A percentile compares a stretch with the other conserved stretches of the same genome.
Evolutionary conservation across 2,329 filamentous ascomycete genomes (phyloP).

Genomic region (Phaeosphaeria sp.): DNA sequence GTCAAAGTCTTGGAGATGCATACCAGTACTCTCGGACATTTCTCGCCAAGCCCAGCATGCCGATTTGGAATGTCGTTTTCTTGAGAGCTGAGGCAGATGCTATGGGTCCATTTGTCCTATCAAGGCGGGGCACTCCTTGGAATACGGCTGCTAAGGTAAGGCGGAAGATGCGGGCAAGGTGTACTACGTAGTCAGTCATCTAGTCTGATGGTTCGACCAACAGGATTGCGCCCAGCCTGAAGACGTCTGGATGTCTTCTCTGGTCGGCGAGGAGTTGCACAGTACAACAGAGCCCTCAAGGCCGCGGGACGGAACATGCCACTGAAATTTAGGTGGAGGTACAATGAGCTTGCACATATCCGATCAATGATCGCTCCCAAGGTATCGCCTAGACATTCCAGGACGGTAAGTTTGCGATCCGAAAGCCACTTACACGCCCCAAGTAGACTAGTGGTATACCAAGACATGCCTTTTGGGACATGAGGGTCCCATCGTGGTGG

Average conservation of each 20-base stretch:
- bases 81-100: no score
- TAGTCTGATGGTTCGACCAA: conserved; percentile 1
- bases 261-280: background rate
- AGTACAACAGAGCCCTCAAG: conserved; percentile 4
- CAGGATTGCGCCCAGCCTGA: background rate
- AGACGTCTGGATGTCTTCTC: conserved; percentile 1
- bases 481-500: conserved; percentile 9
- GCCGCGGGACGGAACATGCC: conserved; percentile 13
- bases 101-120: background rate
- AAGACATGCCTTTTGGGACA: conserved; percentile 13
- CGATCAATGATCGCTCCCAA: conserved; percentile 26
- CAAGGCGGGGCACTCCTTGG: conserved; percentile 10
- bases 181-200: conserved; percentile 1
- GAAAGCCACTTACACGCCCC: conserved; percentile 13
- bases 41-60: conserved; percentile 21
- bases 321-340: conserved; percentile 2
- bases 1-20: conserved; percentile 20
- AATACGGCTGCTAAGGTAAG: conserved; percentile 1
- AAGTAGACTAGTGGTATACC: conserved; percentile 9
- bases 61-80: conserved; percentile 20
- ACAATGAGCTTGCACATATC: conserved; percentile 9
- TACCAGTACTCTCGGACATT: conserved; percentile 12
- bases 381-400: conserved; percentile 38
- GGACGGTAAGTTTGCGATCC: conserved; percentile 29
- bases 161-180: background rate